phyloP scores from a whole-genome alignment of 1,284 basidiomycete genomes.

The Ganoderma multipileum region DNA sequence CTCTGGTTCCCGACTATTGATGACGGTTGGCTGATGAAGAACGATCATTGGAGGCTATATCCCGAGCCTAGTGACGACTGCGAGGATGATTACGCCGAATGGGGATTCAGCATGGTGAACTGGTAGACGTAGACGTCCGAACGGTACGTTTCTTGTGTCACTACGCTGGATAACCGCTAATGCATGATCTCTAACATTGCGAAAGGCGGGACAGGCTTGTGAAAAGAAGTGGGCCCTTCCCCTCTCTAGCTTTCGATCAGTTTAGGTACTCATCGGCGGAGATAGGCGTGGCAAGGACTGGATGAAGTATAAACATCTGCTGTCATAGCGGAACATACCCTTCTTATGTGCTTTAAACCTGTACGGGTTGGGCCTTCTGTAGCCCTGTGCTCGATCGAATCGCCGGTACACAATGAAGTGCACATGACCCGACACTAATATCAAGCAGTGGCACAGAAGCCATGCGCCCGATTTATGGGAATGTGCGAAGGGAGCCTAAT shows the following conservation, averaged over 20 bases:
- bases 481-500: too few species aligned
- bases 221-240: conserved; percentile 72
- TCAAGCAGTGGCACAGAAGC: too few species aligned
- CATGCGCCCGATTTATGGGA: neutral
- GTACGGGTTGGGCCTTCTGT: neutral
- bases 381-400: neutral
- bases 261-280: neutral
- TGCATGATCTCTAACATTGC: too few species aligned
- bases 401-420: neutral
- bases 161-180: too few species aligned
- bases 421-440: neutral
- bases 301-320: neutral
- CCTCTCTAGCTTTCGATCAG: neutral
- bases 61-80: neutral
- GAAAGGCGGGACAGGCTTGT: conserved; percentile 91
- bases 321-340: neutral
- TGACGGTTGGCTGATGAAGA: neutral
- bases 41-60: neutral
- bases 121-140: neutral
- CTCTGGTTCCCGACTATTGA: neutral
- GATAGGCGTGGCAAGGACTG: neutral
- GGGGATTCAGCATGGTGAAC: neutral
- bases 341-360: neutral
- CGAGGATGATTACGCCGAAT: neutral
- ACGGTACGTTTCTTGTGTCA: neutral